These are phyloP conservation scores for Veloporphyrellus conicus DNA, from an alignment of 1,284 basidiomycete species.

Conservation along the genomic window DNA sequence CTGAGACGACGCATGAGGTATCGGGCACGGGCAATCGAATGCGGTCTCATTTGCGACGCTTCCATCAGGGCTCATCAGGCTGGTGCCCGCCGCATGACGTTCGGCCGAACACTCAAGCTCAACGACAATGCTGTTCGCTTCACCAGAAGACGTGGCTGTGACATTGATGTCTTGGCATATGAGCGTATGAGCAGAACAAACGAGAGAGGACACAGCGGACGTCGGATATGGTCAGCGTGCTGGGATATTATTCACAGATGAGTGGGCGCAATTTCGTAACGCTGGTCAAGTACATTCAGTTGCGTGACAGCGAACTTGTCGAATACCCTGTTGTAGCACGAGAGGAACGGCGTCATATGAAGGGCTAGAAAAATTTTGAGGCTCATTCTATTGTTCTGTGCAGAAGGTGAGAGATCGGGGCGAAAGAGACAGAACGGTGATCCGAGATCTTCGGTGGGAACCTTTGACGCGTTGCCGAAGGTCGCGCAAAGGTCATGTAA, in stretches of 20 bases:
- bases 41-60: conserved; percentile 17
- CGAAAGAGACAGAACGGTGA: conserved; percentile 32
- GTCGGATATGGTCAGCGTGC: conserved; percentile 35
- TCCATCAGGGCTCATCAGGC: conserved; percentile 12
- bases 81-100: conserved; percentile 16
- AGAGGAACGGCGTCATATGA: conserved; percentile 41
- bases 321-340: conserved; percentile 34
- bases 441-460: conserved; percentile 40
- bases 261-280: conserved; percentile 35
- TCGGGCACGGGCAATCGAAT: conserved; percentile 20
- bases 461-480: conserved; percentile 44
- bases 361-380: too few species aligned
- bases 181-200: conserved; percentile 2
- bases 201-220: conserved; percentile 15
- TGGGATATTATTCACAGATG: conserved; percentile 34
- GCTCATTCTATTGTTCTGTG: conserved; percentile 30
- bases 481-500: conserved; percentile 41
- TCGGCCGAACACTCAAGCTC: conserved; percentile 33
- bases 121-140: conserved; percentile 31
- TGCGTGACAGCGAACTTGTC: conserved; percentile 7
- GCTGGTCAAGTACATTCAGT: conserved; percentile 22
- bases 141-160: conserved; percentile 32
- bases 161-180: conserved; percentile 25
- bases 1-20: conserved; percentile 6
- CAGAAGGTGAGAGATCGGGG: neutral